Evolutionary conservation across 2,329 filamentous ascomycete species (phyloP), one percentile per base, ranked within the genome.

Genomic region (Chaetothyriales sp.): DNA sequence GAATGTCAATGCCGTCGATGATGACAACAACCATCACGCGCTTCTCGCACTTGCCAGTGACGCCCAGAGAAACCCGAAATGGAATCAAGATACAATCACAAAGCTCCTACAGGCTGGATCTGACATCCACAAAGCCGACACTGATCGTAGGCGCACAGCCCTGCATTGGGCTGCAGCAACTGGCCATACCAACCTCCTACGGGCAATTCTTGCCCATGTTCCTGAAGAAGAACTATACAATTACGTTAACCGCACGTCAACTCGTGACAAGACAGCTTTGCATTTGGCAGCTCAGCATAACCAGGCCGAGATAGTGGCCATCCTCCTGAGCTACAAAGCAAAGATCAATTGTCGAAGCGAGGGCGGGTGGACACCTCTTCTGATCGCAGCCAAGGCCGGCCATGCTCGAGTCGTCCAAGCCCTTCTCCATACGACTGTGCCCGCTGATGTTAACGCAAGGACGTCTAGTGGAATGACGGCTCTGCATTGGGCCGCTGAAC

Each of bases 101-200:
- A 50, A 70, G 47, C 53, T 74, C 39, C 54, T 74, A 46, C 56
- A 60, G 18, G 67, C 65, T 3, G 60, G 64, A 19, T 68, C 69
- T 52, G 57, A 62, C 9, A 60, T 73, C 26, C 69, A 72, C 54
- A 68, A 65, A 0, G 63, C 65, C 25, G 72, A 74, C 58, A 66
- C 67, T 48, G 60, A 73, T 19, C 71, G 72, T 8, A 39, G 15
- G 32, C 68, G 77, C 10, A 76, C 73, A 26, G 73, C 77, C 2
- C 61, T 80, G 43, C 70, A 79, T 53, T 79, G 76, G 76, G 76
- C 77, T 1, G 77, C 74, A 36, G 75, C 73, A 20, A 77, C 76
- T 44, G 73, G 74, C 18, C 77, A 78, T 57, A 64, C 70, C 47
- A 66, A 68, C 28, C 64, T 79, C 9, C 73, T 70, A 18, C 68